Percentiles rank a stretch among this genome's conserved stretches.
Evolutionary conservation across 768 basidiomycete species (phyloP).

Genomic region (Leucocoprinus leucothites): DNA sequence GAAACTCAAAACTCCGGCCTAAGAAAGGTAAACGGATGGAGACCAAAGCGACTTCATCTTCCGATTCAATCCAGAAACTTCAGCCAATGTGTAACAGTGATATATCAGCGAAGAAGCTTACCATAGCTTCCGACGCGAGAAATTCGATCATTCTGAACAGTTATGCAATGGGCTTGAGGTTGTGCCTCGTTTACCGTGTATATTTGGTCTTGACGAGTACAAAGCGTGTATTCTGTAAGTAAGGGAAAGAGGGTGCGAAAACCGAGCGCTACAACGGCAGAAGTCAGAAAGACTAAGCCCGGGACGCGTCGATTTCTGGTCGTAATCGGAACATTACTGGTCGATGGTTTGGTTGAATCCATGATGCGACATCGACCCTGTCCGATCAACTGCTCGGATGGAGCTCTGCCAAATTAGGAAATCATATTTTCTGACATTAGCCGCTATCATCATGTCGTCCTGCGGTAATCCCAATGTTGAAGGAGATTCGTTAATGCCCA

Average conservation of each 20-base stretch:
- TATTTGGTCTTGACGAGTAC: slow-evolving; percentile 47
- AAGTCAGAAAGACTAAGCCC: slow-evolving; percentile 2
- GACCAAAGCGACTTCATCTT: neutral
- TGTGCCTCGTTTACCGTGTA: slow-evolving; percentile 64
- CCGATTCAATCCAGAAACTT: neutral
- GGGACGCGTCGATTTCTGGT: too few relatives aligned
- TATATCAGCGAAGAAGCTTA: slow-evolving; percentile 23
- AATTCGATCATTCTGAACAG: slow-evolving; percentile 47
- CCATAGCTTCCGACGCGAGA: slow-evolving; percentile 45
- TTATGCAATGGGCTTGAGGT: slow-evolving; percentile 61
- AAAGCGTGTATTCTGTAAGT: slow-evolving; percentile 47
- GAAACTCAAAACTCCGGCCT: neutral
- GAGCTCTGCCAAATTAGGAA: slow-evolving; percentile 1
- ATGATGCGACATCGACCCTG: slow-evolving; percentile 6
- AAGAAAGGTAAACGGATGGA: neutral
- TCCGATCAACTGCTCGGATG: neutral
- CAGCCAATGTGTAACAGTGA: neutral
- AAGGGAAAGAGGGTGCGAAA: neutral
- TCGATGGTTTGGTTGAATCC: slow-evolving; percentile 4
- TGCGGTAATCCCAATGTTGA: slow-evolving; percentile 67
- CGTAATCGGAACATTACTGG: neutral
- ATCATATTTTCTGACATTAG: neutral
- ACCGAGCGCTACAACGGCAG: neutral
- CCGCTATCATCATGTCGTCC: slow-evolving; percentile 26
- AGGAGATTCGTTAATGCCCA: slow-evolving; percentile 61